Evolutionary conservation across 2,329 filamentous ascomycete genomes (phyloP), one percentile per base, ranked within the genome.

Genomic region (Colletotrichum euphorbiae): DNA sequence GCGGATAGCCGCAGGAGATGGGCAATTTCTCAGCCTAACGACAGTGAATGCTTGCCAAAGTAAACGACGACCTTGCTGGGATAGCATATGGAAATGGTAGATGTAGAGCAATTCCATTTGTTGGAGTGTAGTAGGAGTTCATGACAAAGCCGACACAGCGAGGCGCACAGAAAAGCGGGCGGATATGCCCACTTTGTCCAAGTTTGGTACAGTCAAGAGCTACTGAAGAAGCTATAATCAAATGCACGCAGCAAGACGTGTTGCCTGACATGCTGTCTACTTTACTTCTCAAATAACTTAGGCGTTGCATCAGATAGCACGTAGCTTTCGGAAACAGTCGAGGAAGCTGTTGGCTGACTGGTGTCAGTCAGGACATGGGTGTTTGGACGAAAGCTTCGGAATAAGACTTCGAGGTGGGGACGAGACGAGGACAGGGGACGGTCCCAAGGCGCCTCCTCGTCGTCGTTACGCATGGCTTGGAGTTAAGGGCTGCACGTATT

Each of bases 391-490:
- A 67, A 67, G 50, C 58, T 63, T 63, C n/a, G 17, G 24, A 33
- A 43, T 57, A 67, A 54, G 42, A 60, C 21, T 48, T 57, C 28
- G 31, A 57, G n/a, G 24, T 24, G 42, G 33, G 52, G n/a, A 12
- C 31, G 31, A 21, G 45, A 50, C 33, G 12, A 4, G 19, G 48
- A 51, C 48, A 33, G 13, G 42, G 57, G 21, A 17, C 48, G 36
- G 63, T 28, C 50, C 24, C 33, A 56, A 42, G 40, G 50, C 57
- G 50, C 48, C 48, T 62, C 36, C 61, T 69, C 61, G 61, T 69
- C 55, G 66, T 66, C 62, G 48, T 65, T 69, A 55, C 61, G 56
- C 33, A 38, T 69, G 66, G 66, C 66, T 69, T 69, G 48, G 24
- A 24, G 50, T 62, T 66, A 69, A 42, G 13, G 36, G 11, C 31